These are phyloP conservation scores for Penicillium malachiteum DNA, from an alignment of 495 filamentous ascomycete species.

Conservation along the genomic window DNA sequence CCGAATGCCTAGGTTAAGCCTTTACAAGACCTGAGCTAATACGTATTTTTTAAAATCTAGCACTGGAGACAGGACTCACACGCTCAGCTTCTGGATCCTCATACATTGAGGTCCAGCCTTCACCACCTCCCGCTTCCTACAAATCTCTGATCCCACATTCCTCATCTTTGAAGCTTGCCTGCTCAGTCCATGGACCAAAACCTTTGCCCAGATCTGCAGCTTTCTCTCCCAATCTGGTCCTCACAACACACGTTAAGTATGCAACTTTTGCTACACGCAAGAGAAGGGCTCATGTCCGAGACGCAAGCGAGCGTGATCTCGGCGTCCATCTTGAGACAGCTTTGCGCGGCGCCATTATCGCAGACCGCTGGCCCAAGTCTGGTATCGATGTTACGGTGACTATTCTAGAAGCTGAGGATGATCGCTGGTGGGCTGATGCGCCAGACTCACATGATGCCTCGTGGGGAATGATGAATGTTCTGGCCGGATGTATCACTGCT, in stretches of 20 bases:
- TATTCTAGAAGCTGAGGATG: slow-evolving; percentile 85
- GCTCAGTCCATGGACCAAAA: slow-evolving; percentile 88
- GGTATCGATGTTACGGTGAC: slow-evolving; percentile 90
- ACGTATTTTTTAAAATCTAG: slow-evolving; percentile 39
- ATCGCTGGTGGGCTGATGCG: slow-evolving; percentile 59
- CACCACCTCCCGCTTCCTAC: slow-evolving; percentile 44
- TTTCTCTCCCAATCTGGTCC: slow-evolving; percentile 85
- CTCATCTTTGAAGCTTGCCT: slow-evolving; percentile 80
- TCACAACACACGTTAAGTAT: slow-evolving; percentile 92
- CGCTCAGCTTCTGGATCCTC: slow-evolving; percentile 93
- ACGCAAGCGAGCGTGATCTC: slow-evolving; percentile 83
- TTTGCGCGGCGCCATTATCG: slow-evolving; percentile 82
- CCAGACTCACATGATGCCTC: slow-evolving; percentile 49
- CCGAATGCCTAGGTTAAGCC: background rate
- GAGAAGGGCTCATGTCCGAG: slow-evolving; percentile 82
- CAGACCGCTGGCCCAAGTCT: slow-evolving; percentile 94
- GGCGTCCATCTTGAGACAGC: slow-evolving; percentile 89
- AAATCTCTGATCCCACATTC: slow-evolving; percentile 49
- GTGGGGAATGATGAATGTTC: slow-evolving; percentile 83
- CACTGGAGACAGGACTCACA: slow-evolving; percentile 85
- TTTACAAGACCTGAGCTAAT: slow-evolving; percentile 9
- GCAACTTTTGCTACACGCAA: slow-evolving; percentile 86
- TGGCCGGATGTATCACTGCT: slow-evolving; percentile 90
- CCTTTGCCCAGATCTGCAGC: slow-evolving; percentile 84
- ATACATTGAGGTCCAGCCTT: slow-evolving; percentile 77